A percentile compares a stretch with the other conserved stretches of the same genome.
These are phyloP conservation scores for Parasarocladium wereldwijsianum DNA, from an alignment of 2,329 filamentous ascomycete genomes.

Conservation along the genomic window DNA sequence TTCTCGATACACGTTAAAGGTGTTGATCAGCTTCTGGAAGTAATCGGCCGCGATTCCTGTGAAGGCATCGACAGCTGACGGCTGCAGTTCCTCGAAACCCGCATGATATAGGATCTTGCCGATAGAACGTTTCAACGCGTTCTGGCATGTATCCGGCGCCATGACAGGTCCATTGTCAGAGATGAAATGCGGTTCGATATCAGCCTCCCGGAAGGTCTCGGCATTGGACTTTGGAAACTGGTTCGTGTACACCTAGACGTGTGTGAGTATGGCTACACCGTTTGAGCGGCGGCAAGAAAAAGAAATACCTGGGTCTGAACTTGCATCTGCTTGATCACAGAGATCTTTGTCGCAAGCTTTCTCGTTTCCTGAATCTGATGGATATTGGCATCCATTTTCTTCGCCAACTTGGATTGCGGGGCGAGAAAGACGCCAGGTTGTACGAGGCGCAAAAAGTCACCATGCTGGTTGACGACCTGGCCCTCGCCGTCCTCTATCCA, in stretches of 20 bases:
- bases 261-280: not conserved
- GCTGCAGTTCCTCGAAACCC: constrained; percentile 94
- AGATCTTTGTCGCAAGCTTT: constrained; percentile 91
- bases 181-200: constrained; percentile 78
- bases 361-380: constrained; percentile 92
- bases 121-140: constrained; percentile 77
- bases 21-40: constrained; percentile 69
- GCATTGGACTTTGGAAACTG: constrained; percentile 96
- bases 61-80: constrained; percentile 78
- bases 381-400: constrained; percentile 81
- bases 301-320: constrained; percentile 73
- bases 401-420: constrained; percentile 57
- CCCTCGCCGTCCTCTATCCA: constrained; percentile 89
- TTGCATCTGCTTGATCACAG: constrained; percentile 99
- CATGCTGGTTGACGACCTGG: constrained; percentile 73
- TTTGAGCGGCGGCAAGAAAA: not conserved
- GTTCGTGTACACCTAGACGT: constrained; percentile 72
- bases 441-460: constrained; percentile 68
- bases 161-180: constrained; percentile 82
- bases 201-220: constrained; percentile 73
- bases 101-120: constrained; percentile 93
- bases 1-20: constrained; percentile 72
- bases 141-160: constrained; percentile 65
- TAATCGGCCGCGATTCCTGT: constrained; percentile 85
- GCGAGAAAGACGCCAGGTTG: constrained; percentile 62